Conservation (phyloP, 768 basidiomycete species). For the Mycena venus region DNA sequence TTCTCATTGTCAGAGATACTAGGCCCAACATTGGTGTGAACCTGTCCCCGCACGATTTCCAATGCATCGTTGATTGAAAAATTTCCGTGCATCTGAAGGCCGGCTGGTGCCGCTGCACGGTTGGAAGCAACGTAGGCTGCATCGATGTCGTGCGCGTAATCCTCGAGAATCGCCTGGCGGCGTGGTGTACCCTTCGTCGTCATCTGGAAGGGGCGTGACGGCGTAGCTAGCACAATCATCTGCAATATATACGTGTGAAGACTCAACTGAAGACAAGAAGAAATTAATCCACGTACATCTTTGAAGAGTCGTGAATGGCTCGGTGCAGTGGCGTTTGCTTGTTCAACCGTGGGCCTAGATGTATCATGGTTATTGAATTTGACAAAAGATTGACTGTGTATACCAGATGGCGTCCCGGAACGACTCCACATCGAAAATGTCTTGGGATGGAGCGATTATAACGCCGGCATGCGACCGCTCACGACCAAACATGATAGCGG, state of each 20-base stretch:
- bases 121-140: constrained; percentile 7
- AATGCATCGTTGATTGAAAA: constrained; percentile 1
- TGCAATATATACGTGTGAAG: constrained; percentile 24
- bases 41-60: constrained; percentile 7
- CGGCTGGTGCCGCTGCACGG: background rate
- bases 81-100: background rate
- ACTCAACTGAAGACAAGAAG: background rate
- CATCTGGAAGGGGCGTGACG: constrained; percentile 56
- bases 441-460: background rate
- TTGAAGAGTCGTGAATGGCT: constrained; percentile 59
- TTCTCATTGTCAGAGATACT: background rate
- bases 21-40: background rate
- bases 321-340: constrained; percentile 57
- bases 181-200: constrained; percentile 57
- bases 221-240: constrained; percentile 59
- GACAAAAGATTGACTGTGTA: background rate
- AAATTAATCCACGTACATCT: constrained; percentile 52
- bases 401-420: constrained; percentile 43
- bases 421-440: background rate
- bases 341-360: constrained; percentile 56
- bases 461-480: constrained; percentile 1
- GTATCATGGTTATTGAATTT: background rate
- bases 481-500: constrained; percentile 13
- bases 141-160: constrained; percentile 58
- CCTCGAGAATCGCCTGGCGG: constrained; percentile 50